Evolutionary conservation across 768 basidiomycete species (phyloP), one percentile per base, ranked within the genome.

Genomic region (Naganishia friedmannii): DNA sequence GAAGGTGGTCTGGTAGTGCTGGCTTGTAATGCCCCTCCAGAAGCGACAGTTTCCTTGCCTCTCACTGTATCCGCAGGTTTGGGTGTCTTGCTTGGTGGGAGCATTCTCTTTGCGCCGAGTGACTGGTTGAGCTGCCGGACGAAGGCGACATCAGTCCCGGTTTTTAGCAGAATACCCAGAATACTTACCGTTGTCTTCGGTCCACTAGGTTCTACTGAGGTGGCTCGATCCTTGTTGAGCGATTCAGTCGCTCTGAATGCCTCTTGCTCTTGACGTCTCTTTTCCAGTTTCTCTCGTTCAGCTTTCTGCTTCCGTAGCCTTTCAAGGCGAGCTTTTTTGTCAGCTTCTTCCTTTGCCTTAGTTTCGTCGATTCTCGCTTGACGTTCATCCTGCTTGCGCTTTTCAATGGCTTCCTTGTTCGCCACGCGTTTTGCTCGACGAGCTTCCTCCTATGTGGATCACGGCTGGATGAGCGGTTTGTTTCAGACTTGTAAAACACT

Each of bases 341-440:
- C 70, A 12, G 63, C 70, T 67, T 70, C 53, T 58, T 67, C 63
- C 39, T 65, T 54, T 45, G 31, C 23, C 13, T 45, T 23, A 26
- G 39, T 66, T 53, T 57, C 34, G 17, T 56, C 70, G 19, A 48
- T 26, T 45, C 56, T 45, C 26, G 54, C 66, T 56, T 54, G 48
- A 26, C 54, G 53, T 45, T 70, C 70, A 26, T 72, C 56, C 31
- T 66, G 70, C 45, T 71, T 71, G 54, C 70, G 65, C 53, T 66
- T 67, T 15, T 72, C 71, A 51, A 58, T 32, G 8, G 55, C 67
- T 26, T 72, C 71, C 31, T 66, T 48, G 15, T 60, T 57, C 5
- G 71, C 71, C n/a, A 39, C 51, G 10, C 71, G 66, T 31, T 66
- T 69, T 3, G 67, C 67, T n/a, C 53, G 57, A 23, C 55, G 39